A percentile compares a stretch with the other conserved stretches of the same genome.
Conservation (phyloP, 176 grass and related monocot genomes). For the Coix lacrymajobi region DNA sequence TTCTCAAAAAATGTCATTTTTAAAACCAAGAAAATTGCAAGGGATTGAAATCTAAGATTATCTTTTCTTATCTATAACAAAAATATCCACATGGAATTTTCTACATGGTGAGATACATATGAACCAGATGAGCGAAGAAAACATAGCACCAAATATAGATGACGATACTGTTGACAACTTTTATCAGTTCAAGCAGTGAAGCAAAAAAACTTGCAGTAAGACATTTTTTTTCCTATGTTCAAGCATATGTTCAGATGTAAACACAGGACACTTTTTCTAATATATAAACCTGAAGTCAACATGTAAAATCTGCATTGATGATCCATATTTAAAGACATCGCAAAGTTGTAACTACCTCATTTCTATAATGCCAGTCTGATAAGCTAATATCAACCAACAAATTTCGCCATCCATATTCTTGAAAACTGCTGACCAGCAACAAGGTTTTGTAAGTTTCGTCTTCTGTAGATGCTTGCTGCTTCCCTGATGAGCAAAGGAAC, state of each 20-base stretch:
- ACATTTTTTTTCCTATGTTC: neutral
- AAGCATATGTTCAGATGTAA: constrained; percentile 5
- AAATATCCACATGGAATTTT: neutral
- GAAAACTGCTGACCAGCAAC: constrained; percentile 77
- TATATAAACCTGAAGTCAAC: neutral
- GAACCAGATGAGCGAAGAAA: neutral
- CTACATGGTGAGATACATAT: neutral
- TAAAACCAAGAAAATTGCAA: constrained; percentile 2
- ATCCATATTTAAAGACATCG: constrained; percentile 12
- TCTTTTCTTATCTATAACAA: constrained; percentile 7
- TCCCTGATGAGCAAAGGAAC: constrained; percentile 46
- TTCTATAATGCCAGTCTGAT: constrained; percentile 81
- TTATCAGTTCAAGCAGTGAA: neutral
- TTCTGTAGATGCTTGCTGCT: constrained; percentile 51
- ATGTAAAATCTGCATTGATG: neutral
- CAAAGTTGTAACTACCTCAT: constrained; percentile 47
- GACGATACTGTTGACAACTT: neutral
- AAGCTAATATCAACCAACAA: constrained; percentile 66
- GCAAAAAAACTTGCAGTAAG: constrained; percentile 12
- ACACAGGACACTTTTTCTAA: neutral
- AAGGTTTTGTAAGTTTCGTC: constrained; percentile 54
- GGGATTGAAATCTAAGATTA: neutral
- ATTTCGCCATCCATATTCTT: constrained; percentile 56
- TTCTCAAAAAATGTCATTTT: neutral
- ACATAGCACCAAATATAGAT: neutral